Evolutionary conservation across 2,329 filamentous ascomycete genomes (phyloP).

Genomic region (Paecilomyces niveus): DNA sequence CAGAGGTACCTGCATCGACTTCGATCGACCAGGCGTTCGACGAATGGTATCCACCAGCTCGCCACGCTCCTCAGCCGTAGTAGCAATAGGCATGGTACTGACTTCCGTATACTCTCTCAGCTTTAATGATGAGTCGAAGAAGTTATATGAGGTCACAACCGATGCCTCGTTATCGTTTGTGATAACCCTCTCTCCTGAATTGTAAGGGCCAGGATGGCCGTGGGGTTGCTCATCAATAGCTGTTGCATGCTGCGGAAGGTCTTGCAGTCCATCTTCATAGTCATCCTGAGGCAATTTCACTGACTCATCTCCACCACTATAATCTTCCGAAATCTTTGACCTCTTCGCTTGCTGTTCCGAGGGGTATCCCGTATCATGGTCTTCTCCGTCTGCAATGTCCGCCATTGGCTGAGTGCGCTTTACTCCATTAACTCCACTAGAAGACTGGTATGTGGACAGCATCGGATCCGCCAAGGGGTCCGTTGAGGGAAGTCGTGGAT

Average conservation of each 20-base stretch:
- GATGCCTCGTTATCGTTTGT: not conserved
- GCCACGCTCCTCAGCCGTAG: not conserved
- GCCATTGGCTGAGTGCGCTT: not conserved
- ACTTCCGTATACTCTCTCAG: slow-evolving; percentile 6
- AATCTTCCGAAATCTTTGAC: not conserved
- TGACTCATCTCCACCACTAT: not conserved
- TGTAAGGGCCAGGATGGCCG: not conserved
- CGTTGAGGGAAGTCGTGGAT: slow-evolving; percentile 9
- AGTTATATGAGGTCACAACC: slow-evolving; percentile 11
- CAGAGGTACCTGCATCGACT: slow-evolving; percentile 17
- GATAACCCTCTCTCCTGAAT: not conserved
- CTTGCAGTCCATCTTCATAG: not conserved
- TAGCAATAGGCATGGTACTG: not conserved
- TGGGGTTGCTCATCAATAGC: not conserved
- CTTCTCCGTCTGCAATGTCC: not conserved
- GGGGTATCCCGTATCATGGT: not conserved
- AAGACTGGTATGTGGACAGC: not conserved
- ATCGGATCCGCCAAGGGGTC: not conserved
- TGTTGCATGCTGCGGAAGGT: not conserved
- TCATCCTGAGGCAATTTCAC: not conserved
- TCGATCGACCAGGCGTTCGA: slow-evolving; percentile 13
- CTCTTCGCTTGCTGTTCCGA: not conserved
- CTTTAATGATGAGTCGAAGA: slow-evolving; percentile 14
- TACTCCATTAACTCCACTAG: not conserved
- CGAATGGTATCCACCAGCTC: slow-evolving; percentile 5